Evolutionary conservation across 768 basidiomycete genomes (phyloP).

Genomic region (Xerocomus potaroensis): DNA sequence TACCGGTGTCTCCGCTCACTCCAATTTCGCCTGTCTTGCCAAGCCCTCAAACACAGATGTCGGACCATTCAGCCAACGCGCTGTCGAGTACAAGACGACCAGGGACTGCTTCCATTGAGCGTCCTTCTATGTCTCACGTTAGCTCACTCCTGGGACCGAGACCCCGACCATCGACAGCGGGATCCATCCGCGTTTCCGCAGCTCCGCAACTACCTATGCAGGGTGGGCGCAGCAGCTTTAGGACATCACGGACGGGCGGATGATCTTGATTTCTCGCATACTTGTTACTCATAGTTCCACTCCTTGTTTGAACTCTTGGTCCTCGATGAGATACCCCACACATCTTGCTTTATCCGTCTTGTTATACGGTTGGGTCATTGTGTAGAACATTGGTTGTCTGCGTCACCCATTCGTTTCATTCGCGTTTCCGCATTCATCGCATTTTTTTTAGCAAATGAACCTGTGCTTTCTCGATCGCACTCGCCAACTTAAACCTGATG

Average conservation of each 20-base stretch:
- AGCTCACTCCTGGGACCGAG: conserved; percentile 29
- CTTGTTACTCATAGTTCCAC: neutral
- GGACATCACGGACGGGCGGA: conserved; percentile 9
- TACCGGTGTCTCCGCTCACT: conserved; percentile 22
- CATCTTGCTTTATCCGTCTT: neutral
- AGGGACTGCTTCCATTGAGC: conserved; percentile 5
- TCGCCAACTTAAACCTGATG: conserved; percentile 10
- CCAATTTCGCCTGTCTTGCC: conserved; percentile 3
- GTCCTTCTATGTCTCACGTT: conserved; percentile 8
- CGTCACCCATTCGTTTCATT: neutral
- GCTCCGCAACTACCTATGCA: conserved; percentile 30
- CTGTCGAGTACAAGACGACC: conserved; percentile 1
- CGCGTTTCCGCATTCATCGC: conserved; percentile 12
- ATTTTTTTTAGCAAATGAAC: conserved; percentile 4
- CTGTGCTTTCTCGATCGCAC: neutral
- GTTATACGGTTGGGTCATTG: conserved; percentile 1
- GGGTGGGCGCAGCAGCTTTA: conserved; percentile 22
- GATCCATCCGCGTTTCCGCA: conserved; percentile 16
- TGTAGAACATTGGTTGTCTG: conserved; percentile 1
- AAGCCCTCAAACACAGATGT: neutral
- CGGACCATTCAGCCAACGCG: neutral
- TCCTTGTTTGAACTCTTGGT: conserved; percentile 12
- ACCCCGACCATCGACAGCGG: conserved; percentile 21
- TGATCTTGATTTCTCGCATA: conserved; percentile 20
- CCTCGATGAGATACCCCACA: conserved; percentile 15